Evolutionary conservation across 2,329 filamentous ascomycete species (phyloP), one percentile per base, ranked within the genome.

Genomic region (Gremmenia infestans): DNA sequence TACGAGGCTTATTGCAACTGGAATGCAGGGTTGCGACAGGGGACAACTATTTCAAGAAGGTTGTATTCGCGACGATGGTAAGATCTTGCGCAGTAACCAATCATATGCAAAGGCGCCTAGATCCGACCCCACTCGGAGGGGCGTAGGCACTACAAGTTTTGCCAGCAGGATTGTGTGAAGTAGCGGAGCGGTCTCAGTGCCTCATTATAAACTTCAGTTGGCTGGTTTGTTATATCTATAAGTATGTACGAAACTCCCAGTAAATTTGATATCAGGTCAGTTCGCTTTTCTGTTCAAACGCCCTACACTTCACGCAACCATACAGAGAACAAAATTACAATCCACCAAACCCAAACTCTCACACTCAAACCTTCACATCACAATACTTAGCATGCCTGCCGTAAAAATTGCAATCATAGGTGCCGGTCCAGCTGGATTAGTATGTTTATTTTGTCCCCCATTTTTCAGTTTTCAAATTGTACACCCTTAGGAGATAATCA

Each of bases 331-430:
- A 40, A 6, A 40, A n/a, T 7, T 15, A 15, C 37, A 40, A 17
- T 40, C 17, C n/a, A 40, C 6, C 37, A 40, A 40, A 40, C 37
- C 14, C 3, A 17, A 15, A 40, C 4, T 40, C n/a, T 40, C 37
- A 17, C 15, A 3, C 5, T 40, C 15, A n/a, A 17, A 2, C 15
- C 15, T 7, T 15, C 12, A 40, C 37, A 15, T 17, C 37, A 17
- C 5, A 40, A 17, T 40, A 40, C 37, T 5, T 9, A 40, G 2
- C 37, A 40, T 40, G 37, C 37, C 37, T n/a, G 15, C n/a, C 43
- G 46, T 50, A 40, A 57, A 57, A 32, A 67, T 71, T 14, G 64
- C 69, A n/a, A 67, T 71, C 56, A 60, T 71, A 17, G 69, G 68
- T 48, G 67, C 65, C 2, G 68, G 69, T 4, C 68, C 68, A 2